Evolutionary conservation across 1,284 basidiomycete genomes (phyloP).

Genomic region (Moesziomyces sp.): DNA sequence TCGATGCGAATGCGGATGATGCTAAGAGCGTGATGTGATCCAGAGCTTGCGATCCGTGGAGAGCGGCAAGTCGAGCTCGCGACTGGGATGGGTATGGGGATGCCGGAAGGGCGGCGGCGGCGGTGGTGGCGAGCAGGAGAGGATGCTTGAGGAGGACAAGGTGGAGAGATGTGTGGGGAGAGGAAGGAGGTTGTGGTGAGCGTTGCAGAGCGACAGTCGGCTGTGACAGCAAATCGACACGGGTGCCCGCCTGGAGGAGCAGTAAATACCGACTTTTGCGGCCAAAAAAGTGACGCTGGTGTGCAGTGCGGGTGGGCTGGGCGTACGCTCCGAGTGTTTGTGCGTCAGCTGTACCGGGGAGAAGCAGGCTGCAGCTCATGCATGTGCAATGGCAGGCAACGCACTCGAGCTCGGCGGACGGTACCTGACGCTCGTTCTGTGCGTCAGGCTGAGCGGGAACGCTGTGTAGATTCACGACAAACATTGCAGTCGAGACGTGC

Average conservation of each 20-base stretch:
- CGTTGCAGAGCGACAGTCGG: neutral
- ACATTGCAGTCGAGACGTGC: neutral
- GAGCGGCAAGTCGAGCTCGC: neutral
- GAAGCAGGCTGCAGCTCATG: neutral
- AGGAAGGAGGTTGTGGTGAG: neutral
- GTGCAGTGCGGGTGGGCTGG: neutral
- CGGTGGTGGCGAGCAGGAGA: neutral
- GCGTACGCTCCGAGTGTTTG: neutral
- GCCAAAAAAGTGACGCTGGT: neutral
- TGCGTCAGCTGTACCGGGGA: neutral
- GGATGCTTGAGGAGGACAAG: constrained; percentile 10
- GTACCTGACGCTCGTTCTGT: neutral
- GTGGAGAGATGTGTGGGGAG: constrained; percentile 1
- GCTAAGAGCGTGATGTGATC: neutral
- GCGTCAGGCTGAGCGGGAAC: neutral
- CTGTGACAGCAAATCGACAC: constrained; percentile 4
- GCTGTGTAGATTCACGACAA: neutral
- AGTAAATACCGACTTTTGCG: neutral
- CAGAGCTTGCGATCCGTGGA: neutral
- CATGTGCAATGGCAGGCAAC: neutral
- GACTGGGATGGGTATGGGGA: neutral
- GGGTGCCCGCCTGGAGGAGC: neutral
- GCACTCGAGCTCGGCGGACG: too few relatives aligned
- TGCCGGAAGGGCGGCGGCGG: neutral
- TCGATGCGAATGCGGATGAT: neutral